Conservation (phyloP, 345 rosid species). For the Arabidopsis suecica region DNA sequence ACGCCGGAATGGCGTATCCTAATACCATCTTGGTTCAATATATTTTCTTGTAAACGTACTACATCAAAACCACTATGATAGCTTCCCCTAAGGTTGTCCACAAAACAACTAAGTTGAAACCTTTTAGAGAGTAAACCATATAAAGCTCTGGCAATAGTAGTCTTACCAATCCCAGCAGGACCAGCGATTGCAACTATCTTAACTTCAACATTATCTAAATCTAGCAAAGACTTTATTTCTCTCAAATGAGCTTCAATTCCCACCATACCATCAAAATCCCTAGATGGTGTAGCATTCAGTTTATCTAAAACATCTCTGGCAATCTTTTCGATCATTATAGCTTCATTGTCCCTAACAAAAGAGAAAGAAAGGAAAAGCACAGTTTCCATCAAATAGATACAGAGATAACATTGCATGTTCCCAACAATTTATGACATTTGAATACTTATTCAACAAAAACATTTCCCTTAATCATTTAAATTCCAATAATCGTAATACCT, state of each 20-base stretch:
- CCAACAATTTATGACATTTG: background rate
- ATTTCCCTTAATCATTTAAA: too few species aligned
- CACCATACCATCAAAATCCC: background rate
- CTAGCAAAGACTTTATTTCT: background rate
- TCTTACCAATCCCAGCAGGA: constrained; percentile 10
- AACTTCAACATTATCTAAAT: background rate
- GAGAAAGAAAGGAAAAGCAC: background rate
- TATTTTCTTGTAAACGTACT: too few species aligned
- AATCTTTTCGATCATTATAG: background rate
- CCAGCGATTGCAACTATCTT: constrained; percentile 1
- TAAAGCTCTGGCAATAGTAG: constrained; percentile 13
- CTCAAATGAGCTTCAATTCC: background rate
- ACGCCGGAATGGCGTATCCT: background rate
- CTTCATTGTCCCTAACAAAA: constrained; percentile 6
- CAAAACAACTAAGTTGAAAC: constrained; percentile 31
- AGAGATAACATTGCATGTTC: background rate
- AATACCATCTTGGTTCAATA: too few species aligned
- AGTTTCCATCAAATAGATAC: background rate
- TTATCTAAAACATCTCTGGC: background rate
- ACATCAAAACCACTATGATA: background rate
- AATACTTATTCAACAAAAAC: background rate
- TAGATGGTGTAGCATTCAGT: background rate
- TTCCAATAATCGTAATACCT: background rate
- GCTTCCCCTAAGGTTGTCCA: constrained; percentile 18
- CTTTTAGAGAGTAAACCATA: background rate